A percentile compares a stretch with the other conserved stretches of the same genome.
phyloP scores from a whole-genome alignment of 2,329 filamentous ascomycete species.

The Fusarium begoniae region DNA sequence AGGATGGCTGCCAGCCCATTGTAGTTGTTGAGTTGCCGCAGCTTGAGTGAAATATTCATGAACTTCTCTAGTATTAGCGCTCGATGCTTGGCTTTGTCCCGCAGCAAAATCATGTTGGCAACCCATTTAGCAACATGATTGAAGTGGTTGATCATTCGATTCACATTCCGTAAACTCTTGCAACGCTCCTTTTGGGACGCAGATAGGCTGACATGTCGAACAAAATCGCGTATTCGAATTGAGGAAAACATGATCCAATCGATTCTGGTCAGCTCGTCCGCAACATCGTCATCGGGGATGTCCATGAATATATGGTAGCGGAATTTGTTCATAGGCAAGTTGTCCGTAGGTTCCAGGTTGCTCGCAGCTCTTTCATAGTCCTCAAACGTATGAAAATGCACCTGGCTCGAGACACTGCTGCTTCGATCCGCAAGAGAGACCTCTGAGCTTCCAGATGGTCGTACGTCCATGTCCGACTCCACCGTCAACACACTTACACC shows the following conservation, averaged over 20 bases:
- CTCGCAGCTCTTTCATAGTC: conserved; percentile 83
- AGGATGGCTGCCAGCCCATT: conserved; percentile 94
- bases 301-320: conserved; percentile 94
- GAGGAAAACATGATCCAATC: conserved; percentile 99
- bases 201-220: conserved; percentile 86
- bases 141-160: conserved; percentile 93
- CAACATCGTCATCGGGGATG: conserved; percentile 83
- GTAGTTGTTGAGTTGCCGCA: conserved; percentile 95
- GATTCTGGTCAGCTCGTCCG: conserved; percentile 90
- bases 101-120: conserved; percentile 82
- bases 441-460: conserved; percentile 59
- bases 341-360: conserved; percentile 74
- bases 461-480: conserved; percentile 56
- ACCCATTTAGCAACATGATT: conserved; percentile 87
- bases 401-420: conserved; percentile 53
- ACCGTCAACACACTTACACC: conserved; percentile 60
- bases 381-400: conserved; percentile 74
- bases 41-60: conserved; percentile 86
- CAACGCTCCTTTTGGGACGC: conserved; percentile 76
- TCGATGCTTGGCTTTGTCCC: conserved; percentile 95
- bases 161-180: conserved; percentile 83
- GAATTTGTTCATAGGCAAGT: conserved; percentile 78
- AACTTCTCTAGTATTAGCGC: conserved; percentile 94
- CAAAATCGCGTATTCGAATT: conserved; percentile 90
- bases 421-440: conserved; percentile 53